Evolutionary conservation across 2,329 filamentous ascomycete genomes (phyloP), one percentile per base, ranked within the genome.

Genomic region (Phoma sp.): DNA sequence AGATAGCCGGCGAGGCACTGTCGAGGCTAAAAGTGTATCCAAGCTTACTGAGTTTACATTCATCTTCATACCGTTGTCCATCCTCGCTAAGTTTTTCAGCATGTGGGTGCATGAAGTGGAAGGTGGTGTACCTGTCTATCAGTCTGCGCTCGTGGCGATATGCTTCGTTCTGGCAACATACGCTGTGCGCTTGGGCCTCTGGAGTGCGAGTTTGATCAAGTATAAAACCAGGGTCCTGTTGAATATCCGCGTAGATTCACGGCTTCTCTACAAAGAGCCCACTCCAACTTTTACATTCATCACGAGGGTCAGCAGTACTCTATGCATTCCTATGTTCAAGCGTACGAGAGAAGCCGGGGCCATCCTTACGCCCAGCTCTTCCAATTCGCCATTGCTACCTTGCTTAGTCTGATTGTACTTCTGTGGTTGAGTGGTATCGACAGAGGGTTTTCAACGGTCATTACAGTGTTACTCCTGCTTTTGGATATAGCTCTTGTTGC

Each of bases 1-100:
- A 12, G 67, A 73, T 39, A 69, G 64, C 43, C 60, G 62, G 22
- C 52, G 69, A 25, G 63, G 64, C 45, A 72, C 72, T 17, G 64
- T 58, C 5, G 68, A 74, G 57, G 68, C 72, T 1, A 61, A 71
- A 25, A 69, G 66, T 19, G 62, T 74, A 3, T 61, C 60, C 0
- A 71, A 72, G 40, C 57, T 73, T 0, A 74, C 72, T 1, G 69
- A 74, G 32, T 60, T 74, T 3, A 68, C 70, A 3, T 74, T 74
- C 38, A 50, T 74, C 22, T 74, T 71, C 57, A 67, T 74, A 3
- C 70, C 69, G 6, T 46, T 73, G 2, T 66, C 70, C 1, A 72
- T 68, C 51, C 63, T 62, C 25, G 65, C 63, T 6, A 62, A 60
- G 32, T 39, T 71, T 2, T 72, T 70, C 58, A 69, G 69, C 38